A percentile compares a stretch with the other conserved stretches of the same genome.
Conservation (phyloP, 2,329 filamentous ascomycete genomes). For the Claviceps citrina region DNA sequence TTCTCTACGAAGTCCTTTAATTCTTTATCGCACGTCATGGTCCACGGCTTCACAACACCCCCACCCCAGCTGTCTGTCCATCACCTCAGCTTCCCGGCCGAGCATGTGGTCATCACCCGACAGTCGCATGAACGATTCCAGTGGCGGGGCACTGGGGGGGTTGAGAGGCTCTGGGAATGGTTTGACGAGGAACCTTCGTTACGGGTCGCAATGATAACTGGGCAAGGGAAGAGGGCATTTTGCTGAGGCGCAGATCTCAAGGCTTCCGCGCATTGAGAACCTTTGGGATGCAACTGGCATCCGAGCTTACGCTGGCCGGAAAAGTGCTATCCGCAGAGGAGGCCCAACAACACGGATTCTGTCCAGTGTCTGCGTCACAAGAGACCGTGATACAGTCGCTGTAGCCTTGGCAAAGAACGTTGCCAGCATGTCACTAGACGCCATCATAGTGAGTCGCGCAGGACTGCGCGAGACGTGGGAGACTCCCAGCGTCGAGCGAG, state of each 20-base stretch:
- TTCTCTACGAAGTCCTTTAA: too few species aligned
- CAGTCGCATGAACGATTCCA: constrained; percentile 30
- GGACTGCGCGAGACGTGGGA: constrained; percentile 25
- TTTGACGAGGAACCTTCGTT: constrained; percentile 35
- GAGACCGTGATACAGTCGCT: constrained; percentile 21
- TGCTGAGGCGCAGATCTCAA: constrained; percentile 40
- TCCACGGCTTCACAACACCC: constrained; percentile 5
- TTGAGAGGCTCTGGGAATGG: constrained; percentile 33
- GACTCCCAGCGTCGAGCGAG: constrained; percentile 24
- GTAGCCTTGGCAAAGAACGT: constrained; percentile 21
- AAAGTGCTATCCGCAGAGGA: constrained; percentile 28
- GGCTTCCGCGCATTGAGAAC: constrained; percentile 34
- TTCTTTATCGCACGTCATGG: constrained; percentile 6
- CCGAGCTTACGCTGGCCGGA: constrained; percentile 34
- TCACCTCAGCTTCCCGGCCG: constrained; percentile 28
- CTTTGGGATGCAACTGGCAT: constrained; percentile 29
- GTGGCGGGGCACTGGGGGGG: constrained; percentile 31
- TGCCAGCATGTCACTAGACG: constrained; percentile 20
- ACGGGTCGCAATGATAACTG: constrained; percentile 33
- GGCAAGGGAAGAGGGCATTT: constrained; percentile 35
- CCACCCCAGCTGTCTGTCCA: constrained; percentile 8
- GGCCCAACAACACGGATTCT: constrained; percentile 7
- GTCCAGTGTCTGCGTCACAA: constrained; percentile 24
- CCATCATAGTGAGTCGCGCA: constrained; percentile 24
- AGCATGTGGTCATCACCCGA: constrained; percentile 35